Conservation (phyloP, 106 monocot genomes). For the Hemerocallis citrina region DNA sequence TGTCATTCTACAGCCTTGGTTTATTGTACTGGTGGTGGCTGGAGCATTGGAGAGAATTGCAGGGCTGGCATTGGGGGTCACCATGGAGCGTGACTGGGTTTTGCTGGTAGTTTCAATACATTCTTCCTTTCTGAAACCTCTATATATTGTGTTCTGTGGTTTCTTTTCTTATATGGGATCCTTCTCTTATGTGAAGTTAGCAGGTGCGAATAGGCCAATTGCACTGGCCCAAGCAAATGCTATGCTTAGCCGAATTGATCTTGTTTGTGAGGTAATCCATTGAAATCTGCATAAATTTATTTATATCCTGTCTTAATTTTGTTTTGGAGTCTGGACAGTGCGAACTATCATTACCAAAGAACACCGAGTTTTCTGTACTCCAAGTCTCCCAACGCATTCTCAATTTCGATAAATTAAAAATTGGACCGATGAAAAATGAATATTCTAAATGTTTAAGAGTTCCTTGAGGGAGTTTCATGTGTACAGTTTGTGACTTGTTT, state of each 20-base stretch:
- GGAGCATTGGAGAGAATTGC: conserved; percentile 69
- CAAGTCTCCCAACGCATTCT: too few species aligned
- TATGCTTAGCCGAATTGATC: conserved; percentile 72
- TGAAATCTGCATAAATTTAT: background rate
- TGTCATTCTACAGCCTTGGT: conserved; percentile 85
- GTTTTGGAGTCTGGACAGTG: too few species aligned
- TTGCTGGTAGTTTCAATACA: conserved; percentile 54
- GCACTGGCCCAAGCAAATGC: conserved; percentile 86
- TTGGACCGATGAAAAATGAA: too few species aligned
- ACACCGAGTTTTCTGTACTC: too few species aligned
- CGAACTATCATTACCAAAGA: too few species aligned
- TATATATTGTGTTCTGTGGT: background rate
- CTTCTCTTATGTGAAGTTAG: conserved; percentile 49
- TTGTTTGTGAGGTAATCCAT: conserved; percentile 75
- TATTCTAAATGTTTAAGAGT: too few species aligned
- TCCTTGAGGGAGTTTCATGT: too few species aligned
- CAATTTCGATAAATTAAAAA: too few species aligned
- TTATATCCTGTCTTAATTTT: background rate
- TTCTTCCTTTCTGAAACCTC: background rate
- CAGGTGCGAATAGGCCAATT: conserved; percentile 62
- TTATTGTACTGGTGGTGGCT: conserved; percentile 53
- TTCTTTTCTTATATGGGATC: background rate
- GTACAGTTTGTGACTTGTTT: too few species aligned
- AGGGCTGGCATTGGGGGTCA: conserved; percentile 72
- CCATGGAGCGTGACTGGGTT: conserved; percentile 89